phyloP scores from a whole-genome alignment of 352 stramenopile species.

The Elongisporangium anandrum region DNA sequence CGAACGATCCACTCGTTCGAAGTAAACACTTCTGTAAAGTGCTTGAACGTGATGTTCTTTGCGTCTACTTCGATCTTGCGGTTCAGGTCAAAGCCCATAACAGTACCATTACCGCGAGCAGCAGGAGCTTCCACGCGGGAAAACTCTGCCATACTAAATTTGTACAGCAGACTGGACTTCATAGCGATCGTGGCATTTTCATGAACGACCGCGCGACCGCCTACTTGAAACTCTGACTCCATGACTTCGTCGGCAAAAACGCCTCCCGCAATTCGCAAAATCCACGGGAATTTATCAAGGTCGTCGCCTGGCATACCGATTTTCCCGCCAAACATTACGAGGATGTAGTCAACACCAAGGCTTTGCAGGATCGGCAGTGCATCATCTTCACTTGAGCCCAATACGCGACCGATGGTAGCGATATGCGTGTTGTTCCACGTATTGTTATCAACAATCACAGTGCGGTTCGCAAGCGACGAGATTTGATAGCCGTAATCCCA shows the following conservation, averaged over 20 bases:
- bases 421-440: slow-evolving; percentile 98
- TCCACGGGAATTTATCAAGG: slow-evolving; percentile 93
- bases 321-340: slow-evolving; percentile 71
- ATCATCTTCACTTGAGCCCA: slow-evolving; percentile 62
- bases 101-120: slow-evolving; percentile 14
- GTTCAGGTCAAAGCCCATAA: slow-evolving; percentile 67
- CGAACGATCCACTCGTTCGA: slow-evolving; percentile 92
- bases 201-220: slow-evolving; percentile 64
- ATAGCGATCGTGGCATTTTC: slow-evolving; percentile 73
- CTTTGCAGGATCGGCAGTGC: slow-evolving; percentile 69
- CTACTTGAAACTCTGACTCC: slow-evolving; percentile 78
- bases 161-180: slow-evolving; percentile 89
- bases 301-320: slow-evolving; percentile 79
- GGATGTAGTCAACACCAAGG: slow-evolving; percentile 77
- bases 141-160: slow-evolving; percentile 87
- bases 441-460: slow-evolving; percentile 93
- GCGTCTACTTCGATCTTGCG: slow-evolving; percentile 51
- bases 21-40: slow-evolving; percentile 91
- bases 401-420: slow-evolving; percentile 88
- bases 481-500: slow-evolving; percentile 89
- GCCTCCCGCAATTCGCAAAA: slow-evolving; percentile 88
- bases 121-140: slow-evolving; percentile 28
- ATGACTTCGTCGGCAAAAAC: slow-evolving; percentile 82
- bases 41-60: slow-evolving; percentile 62
- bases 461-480: slow-evolving; percentile 76